These are phyloP conservation scores for Moniliella sp. DNA, from an alignment of 1,284 basidiomycete genomes.

Conservation along the genomic window DNA sequence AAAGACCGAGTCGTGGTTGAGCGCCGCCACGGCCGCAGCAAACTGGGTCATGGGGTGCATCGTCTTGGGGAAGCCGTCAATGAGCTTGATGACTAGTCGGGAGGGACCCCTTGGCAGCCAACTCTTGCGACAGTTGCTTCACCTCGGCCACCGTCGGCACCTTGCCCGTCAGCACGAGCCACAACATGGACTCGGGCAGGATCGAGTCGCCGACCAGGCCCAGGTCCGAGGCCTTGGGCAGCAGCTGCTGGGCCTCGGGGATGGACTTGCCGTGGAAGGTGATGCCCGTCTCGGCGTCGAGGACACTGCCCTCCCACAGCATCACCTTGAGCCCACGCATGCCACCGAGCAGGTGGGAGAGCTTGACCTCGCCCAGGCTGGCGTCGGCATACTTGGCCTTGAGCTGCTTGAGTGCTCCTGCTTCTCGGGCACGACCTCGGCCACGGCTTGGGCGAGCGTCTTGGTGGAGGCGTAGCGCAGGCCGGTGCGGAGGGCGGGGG, in stretches of 20 bases:
- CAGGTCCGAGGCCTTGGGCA: constrained; percentile 26
- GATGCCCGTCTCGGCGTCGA: constrained; percentile 31
- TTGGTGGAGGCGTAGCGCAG: constrained; percentile 28
- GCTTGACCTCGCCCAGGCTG: constrained; percentile 27
- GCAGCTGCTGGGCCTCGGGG: constrained; percentile 29
- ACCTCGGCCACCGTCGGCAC: constrained; percentile 27
- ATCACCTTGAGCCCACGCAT: constrained; percentile 34
- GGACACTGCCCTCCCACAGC: constrained; percentile 33
- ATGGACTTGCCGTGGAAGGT: constrained; percentile 33
- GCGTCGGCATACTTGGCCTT: constrained; percentile 24
- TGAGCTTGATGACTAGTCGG: constrained; percentile 28
- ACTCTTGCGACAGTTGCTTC: constrained; percentile 23
- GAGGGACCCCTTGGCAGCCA: constrained; percentile 24
- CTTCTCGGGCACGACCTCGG: constrained; percentile 29
- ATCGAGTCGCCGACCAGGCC: constrained; percentile 29
- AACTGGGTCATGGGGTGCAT: constrained; percentile 34
- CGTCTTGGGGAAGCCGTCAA: constrained; percentile 33
- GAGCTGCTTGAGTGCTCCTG: constrained; percentile 30
- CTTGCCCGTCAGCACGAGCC: constrained; percentile 31
- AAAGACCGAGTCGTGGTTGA: constrained; percentile 91
- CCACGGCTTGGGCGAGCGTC: constrained; percentile 28
- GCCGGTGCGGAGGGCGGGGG: constrained; percentile 10
- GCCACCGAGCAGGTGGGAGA: constrained; percentile 29
- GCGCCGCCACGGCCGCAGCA: constrained; percentile 38
- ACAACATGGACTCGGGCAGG: constrained; percentile 34